Percentiles rank a stretch among this genome's conserved stretches.
Conservation (phyloP, 352 stramenopile genomes). For the Phytopythium chamaehyphon region DNA sequence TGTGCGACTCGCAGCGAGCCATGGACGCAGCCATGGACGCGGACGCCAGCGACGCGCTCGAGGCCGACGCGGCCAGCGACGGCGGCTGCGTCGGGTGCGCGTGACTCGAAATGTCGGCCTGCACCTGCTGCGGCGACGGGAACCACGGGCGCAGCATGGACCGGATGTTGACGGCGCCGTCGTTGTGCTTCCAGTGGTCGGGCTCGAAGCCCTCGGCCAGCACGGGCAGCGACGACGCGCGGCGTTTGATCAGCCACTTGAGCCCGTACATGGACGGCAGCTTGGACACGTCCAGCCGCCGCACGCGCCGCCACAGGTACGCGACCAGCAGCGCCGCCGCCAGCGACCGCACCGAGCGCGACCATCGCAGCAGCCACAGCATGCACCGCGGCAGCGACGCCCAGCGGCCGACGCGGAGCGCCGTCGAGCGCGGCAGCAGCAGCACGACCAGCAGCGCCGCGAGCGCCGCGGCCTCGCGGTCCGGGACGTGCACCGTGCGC, state of each 20-base stretch:
- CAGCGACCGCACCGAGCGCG: conserved; percentile 6
- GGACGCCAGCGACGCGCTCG: conserved; percentile 27
- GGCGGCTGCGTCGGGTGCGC: conserved; percentile 15
- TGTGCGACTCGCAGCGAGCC: conserved; percentile 55
- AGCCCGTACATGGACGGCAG: conserved; percentile 53
- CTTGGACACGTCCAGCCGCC: conserved; percentile 58
- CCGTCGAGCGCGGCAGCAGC: not conserved
- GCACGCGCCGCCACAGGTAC: conserved; percentile 28
- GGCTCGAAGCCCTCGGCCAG: conserved; percentile 65
- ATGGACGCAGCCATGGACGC: conserved; percentile 14
- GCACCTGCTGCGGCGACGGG: conserved; percentile 41
- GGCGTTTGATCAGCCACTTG: conserved; percentile 57
- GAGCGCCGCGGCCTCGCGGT: conserved; percentile 17
- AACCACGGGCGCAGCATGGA: conserved; percentile 74
- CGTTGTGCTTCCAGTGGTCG: conserved; percentile 65
- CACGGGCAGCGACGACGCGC: conserved; percentile 38
- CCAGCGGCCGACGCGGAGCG: not conserved
- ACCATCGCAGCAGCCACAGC: conserved; percentile 3
- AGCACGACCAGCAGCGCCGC: conserved; percentile 1
- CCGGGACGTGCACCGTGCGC: conserved; percentile 32
- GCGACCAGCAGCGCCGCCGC: conserved; percentile 16
- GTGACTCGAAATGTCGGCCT: conserved; percentile 20
- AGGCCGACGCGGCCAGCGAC: conserved; percentile 34
- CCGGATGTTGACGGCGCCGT: conserved; percentile 67
- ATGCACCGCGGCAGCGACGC: conserved; percentile 1